Base-by-base conservation (phyloP, 139 green algal genomes). In the Pedinophyceae sp. region DNA sequence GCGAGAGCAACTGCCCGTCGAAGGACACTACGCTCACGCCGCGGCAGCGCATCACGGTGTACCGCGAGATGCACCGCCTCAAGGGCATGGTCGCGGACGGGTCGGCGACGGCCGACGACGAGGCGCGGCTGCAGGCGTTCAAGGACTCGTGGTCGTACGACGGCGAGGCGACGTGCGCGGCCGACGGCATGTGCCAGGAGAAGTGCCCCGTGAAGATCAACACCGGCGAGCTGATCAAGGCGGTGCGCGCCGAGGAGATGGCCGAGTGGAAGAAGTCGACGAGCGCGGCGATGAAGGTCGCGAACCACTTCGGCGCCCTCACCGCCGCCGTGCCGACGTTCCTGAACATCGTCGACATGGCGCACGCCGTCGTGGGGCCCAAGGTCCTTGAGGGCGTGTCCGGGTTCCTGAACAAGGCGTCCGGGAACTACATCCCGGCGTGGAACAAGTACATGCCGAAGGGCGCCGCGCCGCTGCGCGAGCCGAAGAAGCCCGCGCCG, bases 181-280 rank as follows among this genome's bases (percentile, higher is more conserved):
- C 85, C 15, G 87, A 96, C 64, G 87, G 87, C 74, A 96, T 96
- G 87, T 96, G 87, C 76, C 84, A 96, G 74, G 83, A 90, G 68
- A 95, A 95, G 78, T 97, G 88, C 80, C 88, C 88, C 2, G 88
- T 97, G 5, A 94, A 94, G 67, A 97, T 97, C 76, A 97, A 97
- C 81, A 96, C 87, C 4, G 87, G 88, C 20, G 81, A 89, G 57
- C 71, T 95, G 48, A 80, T 95, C 65, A 95, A 95, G 73, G 26
- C 69, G 47, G 66, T 90, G 19, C 66, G 79, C 27, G 57, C 66
- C 13, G 70, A 84, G 52, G 48, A 83, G 18, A 79, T 86, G 72
- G 52, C 60, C 54, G 46, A 64, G 45, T 54, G 27, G 54, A 52
- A 57, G 18, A 57, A 25, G 5, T 51, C 71, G 22, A 57, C 45